A percentile compares a stretch with the other conserved stretches of the same genome.
These are phyloP conservation scores for Saccharomyces hybrid DNA, from an alignment of 1,139 yeast genomes.

Conservation along the genomic window DNA sequence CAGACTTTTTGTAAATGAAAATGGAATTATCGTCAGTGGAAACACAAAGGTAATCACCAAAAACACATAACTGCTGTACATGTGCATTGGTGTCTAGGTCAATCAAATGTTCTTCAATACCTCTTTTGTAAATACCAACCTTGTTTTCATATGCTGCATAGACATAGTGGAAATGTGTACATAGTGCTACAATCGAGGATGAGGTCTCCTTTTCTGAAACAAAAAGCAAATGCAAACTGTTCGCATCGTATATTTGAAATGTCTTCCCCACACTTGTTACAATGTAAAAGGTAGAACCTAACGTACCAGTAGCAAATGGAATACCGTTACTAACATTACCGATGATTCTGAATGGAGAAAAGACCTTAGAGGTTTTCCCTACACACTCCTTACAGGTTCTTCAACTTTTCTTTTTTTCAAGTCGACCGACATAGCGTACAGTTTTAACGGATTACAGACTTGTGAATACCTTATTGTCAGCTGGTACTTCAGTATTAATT, in stretches of 20 bases:
- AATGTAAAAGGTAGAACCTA: constrained; percentile 81
- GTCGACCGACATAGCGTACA: neutral
- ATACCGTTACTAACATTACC: constrained; percentile 71
- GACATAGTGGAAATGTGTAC: constrained; percentile 78
- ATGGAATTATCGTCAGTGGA: constrained; percentile 44
- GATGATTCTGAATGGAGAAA: constrained; percentile 49
- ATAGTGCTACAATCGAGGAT: constrained; percentile 57
- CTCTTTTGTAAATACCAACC: constrained; percentile 78
- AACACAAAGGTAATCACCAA: constrained; percentile 75
- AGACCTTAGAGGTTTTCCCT: constrained; percentile 37
- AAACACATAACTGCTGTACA: constrained; percentile 49
- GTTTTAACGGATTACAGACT: neutral
- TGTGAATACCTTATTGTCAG: neutral
- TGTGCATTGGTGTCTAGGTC: constrained; percentile 30
- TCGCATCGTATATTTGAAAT: constrained; percentile 90
- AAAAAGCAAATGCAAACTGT: constrained; percentile 75
- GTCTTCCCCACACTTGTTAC: constrained; percentile 86
- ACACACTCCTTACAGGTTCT: constrained; percentile 8
- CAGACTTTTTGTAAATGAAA: constrained; percentile 52
- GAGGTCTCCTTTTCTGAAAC: constrained; percentile 78
- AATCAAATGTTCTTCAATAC: constrained; percentile 55
- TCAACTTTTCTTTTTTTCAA: constrained; percentile 29
- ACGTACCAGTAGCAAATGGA: constrained; percentile 82
- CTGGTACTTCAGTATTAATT: neutral
- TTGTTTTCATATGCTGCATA: constrained; percentile 67